Percentiles rank a stretch among this genome's conserved stretches.
Conservation (phyloP, 345 rosid species). For the Gossypium sturtianum region DNA sequence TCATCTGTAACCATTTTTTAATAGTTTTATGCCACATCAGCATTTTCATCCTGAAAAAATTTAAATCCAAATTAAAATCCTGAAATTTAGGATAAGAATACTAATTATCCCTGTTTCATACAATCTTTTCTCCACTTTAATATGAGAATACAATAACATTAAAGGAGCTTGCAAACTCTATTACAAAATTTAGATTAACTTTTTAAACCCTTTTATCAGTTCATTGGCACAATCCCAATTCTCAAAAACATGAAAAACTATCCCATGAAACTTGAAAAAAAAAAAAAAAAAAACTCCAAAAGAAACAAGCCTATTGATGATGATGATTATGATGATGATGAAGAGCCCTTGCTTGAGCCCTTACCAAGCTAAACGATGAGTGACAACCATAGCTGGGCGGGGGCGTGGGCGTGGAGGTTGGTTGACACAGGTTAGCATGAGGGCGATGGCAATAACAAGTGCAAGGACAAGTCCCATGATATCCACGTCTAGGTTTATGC, state of each 20-base stretch:
- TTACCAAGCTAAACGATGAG: background rate
- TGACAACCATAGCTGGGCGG: background rate
- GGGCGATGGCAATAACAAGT: background rate
- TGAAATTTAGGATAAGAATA: no score
- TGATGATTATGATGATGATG: background rate
- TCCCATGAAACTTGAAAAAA: background rate
- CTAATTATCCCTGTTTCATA: no score
- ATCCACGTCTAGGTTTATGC: background rate
- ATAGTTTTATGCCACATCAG: no score
- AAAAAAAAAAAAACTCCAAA: no score
- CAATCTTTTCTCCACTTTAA: no score
- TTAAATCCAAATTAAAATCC: no score
- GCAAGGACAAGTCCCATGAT: constrained; percentile 5
- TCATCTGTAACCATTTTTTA: no score
- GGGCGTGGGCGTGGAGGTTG: background rate
- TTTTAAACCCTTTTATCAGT: background rate
- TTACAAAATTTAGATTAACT: background rate
- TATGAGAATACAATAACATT: no score
- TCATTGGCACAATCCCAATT: background rate
- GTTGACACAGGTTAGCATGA: background rate
- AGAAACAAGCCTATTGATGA: background rate
- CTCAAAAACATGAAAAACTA: background rate
- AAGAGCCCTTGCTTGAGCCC: background rate
- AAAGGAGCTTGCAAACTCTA: background rate
- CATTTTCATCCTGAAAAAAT: no score